Base-by-base conservation (phyloP, 1,284 basidiomycete genomes). In the Schizophyllum amplum region DNA sequence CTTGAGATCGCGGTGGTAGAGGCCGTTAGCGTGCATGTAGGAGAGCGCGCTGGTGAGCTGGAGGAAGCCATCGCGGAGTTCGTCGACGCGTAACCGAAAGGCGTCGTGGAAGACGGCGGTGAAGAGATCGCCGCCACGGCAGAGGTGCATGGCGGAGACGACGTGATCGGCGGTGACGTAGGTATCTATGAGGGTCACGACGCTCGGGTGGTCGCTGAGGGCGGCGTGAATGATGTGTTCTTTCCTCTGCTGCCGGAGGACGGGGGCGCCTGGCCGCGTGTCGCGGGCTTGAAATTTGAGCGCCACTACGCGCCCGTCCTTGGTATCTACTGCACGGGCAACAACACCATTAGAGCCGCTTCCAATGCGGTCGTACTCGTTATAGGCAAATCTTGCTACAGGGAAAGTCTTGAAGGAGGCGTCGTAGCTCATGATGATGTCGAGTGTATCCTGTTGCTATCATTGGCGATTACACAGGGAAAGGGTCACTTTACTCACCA, bases 141-240 rank as follows among this genome's bases (percentile, higher is more conserved):
- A 89, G 77, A 80, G 69, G 56, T 81, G 79, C 65, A 82, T 72
- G 57, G 83, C 72, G 61, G 84, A 74, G 67, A 77, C 85, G 57
- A 82, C 69, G 62, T 74, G 79, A 42, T 68, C 63, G 48, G 69
- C 67, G 62, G 81, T 77, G 53, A 83, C 80, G 64, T 92, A 77
- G 61, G 85, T 79, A 55, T 82, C 80, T 71, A 92, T 84, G 56
- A 94, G 76, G 24, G 84, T 84, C 60, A 92, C 84, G 65, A 95
- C 82, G 66, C 87, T 86, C n/a, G 85, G 83, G 63, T 86, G 83
- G 50, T 71, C 75, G 51, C 84, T 85, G 66, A 93, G 92, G 52
- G 82, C 74, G 68, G 87, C 83, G 69, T 84, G 83, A 54, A 92
- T 42, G 33, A 42, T 42, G 33, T 42, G 33, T 17, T 42, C 33